Percentiles rank a stretch among this genome's conserved stretches.
phyloP scores from a whole-genome alignment of 495 filamentous ascomycete genomes.

The Xylaria bambusicola region DNA sequence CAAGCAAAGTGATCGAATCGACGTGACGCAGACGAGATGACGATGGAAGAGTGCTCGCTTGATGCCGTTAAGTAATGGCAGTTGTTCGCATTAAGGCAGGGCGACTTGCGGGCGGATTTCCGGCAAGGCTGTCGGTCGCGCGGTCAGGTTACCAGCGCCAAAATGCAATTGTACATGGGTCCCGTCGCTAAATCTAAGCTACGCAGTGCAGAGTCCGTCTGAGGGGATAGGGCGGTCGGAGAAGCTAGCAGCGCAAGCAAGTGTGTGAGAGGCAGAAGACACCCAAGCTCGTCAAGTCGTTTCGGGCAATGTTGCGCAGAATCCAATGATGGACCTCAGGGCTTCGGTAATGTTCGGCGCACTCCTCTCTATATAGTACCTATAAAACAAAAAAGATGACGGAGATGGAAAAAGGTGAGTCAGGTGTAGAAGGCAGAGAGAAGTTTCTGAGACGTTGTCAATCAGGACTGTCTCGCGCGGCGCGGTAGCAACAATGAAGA shows the following conservation, averaged over 20 bases:
- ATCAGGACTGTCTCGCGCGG: slow-evolving; percentile 27
- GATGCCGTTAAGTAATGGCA: not conserved
- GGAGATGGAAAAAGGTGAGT: slow-evolving; percentile 21
- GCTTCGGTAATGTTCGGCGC: slow-evolving; percentile 27
- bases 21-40: not conserved
- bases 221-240: slow-evolving; percentile 10
- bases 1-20: not conserved
- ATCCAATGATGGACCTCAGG: slow-evolving; percentile 25
- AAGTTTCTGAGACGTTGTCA: slow-evolving; percentile 30
- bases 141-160: slow-evolving; percentile 7
- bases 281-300: slow-evolving; percentile 4
- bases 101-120: slow-evolving; percentile 10
- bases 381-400: slow-evolving; percentile 22
- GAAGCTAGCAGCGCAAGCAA: not conserved
- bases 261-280: slow-evolving; percentile 2
- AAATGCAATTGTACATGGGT: slow-evolving; percentile 1
- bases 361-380: slow-evolving; percentile 33
- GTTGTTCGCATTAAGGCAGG: not conserved
- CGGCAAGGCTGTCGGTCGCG: slow-evolving; percentile 8
- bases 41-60: not conserved
- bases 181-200: slow-evolving; percentile 15
- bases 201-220: slow-evolving; percentile 24
- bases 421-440: slow-evolving; percentile 33
- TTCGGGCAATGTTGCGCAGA: slow-evolving; percentile 14
- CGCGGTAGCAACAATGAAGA: slow-evolving; percentile 24